phyloP scores from a whole-genome alignment of 139 green algal species.

The Haematococcus lacustris region DNA sequence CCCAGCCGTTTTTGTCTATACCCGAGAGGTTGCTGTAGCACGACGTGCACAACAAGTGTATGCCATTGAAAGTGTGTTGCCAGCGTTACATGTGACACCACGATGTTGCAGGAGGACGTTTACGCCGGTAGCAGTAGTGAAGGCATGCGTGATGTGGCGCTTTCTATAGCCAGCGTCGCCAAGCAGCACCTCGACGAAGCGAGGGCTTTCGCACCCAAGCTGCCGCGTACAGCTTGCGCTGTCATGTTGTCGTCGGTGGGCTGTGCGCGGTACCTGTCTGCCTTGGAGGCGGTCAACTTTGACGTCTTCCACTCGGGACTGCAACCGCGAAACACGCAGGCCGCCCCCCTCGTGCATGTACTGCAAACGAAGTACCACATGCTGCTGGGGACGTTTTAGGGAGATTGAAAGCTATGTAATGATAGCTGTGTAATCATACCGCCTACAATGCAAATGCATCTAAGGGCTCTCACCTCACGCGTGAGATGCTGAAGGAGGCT shows the following conservation, averaged over 20 bases:
- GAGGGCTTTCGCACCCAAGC: constrained; percentile 17
- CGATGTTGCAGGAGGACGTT: constrained; percentile 38
- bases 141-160: constrained; percentile 46
- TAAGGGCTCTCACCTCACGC: too few relatives aligned
- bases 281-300: constrained; percentile 55
- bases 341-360: constrained; percentile 46
- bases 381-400: constrained; percentile 24
- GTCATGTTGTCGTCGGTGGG: constrained; percentile 52
- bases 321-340: constrained; percentile 15
- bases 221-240: constrained; percentile 10
- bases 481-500: too few relatives aligned
- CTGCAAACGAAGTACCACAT: constrained; percentile 55
- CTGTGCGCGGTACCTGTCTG: constrained; percentile 46
- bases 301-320: constrained; percentile 51
- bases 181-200: constrained; percentile 66
- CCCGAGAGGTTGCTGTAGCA: too few relatives aligned
- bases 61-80: too few relatives aligned
- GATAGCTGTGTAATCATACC: too few relatives aligned
- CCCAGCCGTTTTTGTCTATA: too few relatives aligned
- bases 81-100: too few relatives aligned
- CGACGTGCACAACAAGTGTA: too few relatives aligned
- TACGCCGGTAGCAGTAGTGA: constrained; percentile 28
- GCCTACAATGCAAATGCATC: too few relatives aligned
- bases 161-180: constrained; percentile 45
- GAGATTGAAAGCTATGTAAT: too few relatives aligned